Conservation (phyloP, 2,329 filamentous ascomycete species). For the Emergomyces pasteurianus region DNA sequence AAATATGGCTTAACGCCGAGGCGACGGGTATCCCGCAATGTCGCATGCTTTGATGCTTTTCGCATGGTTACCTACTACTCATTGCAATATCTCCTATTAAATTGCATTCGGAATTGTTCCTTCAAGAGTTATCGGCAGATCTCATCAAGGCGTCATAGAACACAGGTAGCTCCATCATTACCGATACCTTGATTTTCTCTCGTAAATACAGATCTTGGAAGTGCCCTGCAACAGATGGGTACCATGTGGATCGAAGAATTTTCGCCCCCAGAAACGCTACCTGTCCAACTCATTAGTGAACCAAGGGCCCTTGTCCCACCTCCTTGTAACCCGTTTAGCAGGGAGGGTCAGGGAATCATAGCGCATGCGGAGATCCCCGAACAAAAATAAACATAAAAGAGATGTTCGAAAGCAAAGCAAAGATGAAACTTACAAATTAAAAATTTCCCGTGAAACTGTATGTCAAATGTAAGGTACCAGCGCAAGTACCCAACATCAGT, state of each 20-base stretch:
- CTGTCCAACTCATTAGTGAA: background rate
- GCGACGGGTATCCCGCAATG: background rate
- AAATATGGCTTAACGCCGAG: background rate
- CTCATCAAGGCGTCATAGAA: too few species aligned
- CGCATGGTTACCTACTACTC: too few species aligned
- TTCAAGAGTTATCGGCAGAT: too few species aligned
- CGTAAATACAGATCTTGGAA: too few species aligned
- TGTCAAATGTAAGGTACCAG: background rate
- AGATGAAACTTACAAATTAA: background rate
- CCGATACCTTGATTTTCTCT: too few species aligned
- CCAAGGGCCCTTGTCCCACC: background rate
- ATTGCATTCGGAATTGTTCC: too few species aligned
- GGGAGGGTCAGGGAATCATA: background rate
- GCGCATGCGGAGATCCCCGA: background rate
- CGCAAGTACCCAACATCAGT: background rate
- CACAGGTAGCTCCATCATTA: too few species aligned
- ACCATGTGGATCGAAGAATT: background rate
- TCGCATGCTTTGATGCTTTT: background rate
- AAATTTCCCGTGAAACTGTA: background rate
- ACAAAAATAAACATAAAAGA: too few species aligned
- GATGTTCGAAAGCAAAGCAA: background rate
- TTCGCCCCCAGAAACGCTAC: background rate
- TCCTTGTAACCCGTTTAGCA: background rate
- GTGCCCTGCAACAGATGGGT: too few species aligned
- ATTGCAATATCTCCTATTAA: too few species aligned